These are phyloP conservation scores for Skeletonema grethae DNA, from an alignment of 108 stramenopile genomes.

Conservation along the genomic window DNA sequence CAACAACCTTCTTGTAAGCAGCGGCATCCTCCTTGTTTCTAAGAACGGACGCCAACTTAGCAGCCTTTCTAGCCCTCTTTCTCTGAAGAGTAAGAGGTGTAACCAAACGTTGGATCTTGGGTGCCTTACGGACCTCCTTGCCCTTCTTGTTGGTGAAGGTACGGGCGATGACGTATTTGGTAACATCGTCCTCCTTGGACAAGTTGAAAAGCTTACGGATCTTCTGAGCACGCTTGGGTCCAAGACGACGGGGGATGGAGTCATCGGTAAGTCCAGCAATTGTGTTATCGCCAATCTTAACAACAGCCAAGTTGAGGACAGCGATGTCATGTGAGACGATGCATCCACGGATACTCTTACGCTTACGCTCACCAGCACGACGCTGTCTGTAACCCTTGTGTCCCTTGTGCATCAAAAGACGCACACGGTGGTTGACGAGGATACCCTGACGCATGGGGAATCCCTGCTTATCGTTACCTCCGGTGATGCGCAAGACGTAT, in stretches of 20 bases:
- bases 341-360: constrained; percentile 99
- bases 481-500: constrained; percentile 97
- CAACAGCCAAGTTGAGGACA: constrained; percentile 97
- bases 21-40: constrained; percentile 92
- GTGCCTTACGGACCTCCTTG: constrained; percentile 88
- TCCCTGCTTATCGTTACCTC: constrained; percentile 99
- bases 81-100: constrained; percentile 96
- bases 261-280: constrained; percentile 96
- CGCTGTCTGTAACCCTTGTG: constrained; percentile 92
- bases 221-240: constrained; percentile 99
- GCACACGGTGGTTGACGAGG: constrained; percentile 96
- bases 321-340: constrained; percentile 98
- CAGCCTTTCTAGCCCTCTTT: constrained; percentile 90
- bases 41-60: constrained; percentile 72
- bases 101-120: constrained; percentile 99
- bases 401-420: constrained; percentile 94
- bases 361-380: constrained; percentile 98
- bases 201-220: constrained; percentile 99
- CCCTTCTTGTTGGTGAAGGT: constrained; percentile 98
- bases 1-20: constrained; percentile 96
- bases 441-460: constrained; percentile 99
- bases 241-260: constrained; percentile 94
- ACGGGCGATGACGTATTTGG: constrained; percentile 97
- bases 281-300: constrained; percentile 92
- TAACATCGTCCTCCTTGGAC: constrained; percentile 99